phyloP scores from a whole-genome alignment of 805 yeast genomes.

The Zygosaccharomyces bailii region DNA sequence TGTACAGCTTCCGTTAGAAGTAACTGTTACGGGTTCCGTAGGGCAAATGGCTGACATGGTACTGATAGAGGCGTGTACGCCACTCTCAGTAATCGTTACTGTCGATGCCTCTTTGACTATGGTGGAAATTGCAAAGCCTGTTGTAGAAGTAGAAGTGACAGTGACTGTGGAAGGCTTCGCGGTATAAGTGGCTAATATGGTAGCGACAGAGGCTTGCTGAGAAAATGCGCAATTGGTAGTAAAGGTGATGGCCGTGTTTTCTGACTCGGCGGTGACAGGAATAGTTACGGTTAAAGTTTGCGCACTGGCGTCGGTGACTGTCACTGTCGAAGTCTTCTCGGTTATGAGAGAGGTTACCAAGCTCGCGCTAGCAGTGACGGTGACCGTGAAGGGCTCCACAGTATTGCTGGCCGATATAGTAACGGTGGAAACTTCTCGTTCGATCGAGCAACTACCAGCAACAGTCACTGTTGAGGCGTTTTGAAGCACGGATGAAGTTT shows the following conservation, averaged over 20 bases:
- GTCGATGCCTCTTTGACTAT: not conserved
- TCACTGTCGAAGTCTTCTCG: not conserved
- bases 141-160: not conserved
- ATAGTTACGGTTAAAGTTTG: not conserved
- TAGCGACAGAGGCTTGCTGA: not conserved
- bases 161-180: not conserved
- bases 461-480: not conserved
- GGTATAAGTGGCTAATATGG: not conserved
- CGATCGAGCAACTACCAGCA: not conserved
- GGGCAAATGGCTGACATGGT: no score
- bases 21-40: no score
- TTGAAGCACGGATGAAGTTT: not conserved
- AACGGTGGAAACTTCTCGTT: not conserved
- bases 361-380: not conserved
- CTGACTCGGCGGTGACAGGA: no score
- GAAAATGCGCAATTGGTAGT: no score
- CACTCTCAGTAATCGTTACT: not conserved
- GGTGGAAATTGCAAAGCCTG: not conserved
- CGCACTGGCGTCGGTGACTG: not conserved
- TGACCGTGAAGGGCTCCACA: not conserved
- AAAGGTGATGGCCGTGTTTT: no score
- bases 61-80: no score
- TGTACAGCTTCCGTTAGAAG: no score
- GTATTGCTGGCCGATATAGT: not conserved
- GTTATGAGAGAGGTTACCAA: not conserved